Percentiles rank a stretch among this genome's conserved stretches.
Conservation (phyloP, 2,329 filamentous ascomycete species). For the Exophiala viscosa region DNA sequence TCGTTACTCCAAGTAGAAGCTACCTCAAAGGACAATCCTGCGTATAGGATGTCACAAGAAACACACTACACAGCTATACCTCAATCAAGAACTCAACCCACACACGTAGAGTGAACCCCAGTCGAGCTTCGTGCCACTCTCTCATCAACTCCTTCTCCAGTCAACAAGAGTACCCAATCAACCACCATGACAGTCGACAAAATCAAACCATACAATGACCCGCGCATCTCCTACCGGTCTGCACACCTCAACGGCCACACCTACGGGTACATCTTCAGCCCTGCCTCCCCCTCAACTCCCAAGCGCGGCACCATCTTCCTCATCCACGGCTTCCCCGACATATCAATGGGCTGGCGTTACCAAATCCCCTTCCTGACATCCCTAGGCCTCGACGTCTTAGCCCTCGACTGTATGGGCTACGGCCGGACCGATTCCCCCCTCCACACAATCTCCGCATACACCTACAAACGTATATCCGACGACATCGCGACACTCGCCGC, state of each 20-base stretch:
- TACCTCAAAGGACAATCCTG: too few relatives aligned
- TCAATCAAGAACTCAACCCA: too few relatives aligned
- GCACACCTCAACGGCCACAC: constrained; percentile 64
- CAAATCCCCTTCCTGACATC: constrained; percentile 75
- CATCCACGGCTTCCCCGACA: constrained; percentile 78
- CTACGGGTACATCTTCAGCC: constrained; percentile 61
- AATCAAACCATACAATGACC: constrained; percentile 60
- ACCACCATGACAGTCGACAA: constrained; percentile 56
- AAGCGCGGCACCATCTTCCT: constrained; percentile 54
- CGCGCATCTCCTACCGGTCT: constrained; percentile 62
- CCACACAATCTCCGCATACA: constrained; percentile 59
- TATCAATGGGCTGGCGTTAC: constrained; percentile 81
- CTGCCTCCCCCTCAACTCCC: constrained; percentile 38
- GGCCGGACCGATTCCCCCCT: constrained; percentile 63
- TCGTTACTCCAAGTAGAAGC: too few relatives aligned
- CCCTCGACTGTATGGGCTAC: constrained; percentile 83
- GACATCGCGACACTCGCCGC: constrained; percentile 71
- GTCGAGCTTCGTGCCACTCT: too few relatives aligned
- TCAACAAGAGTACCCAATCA: background rate
- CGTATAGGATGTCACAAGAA: too few relatives aligned
- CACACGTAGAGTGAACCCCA: too few relatives aligned
- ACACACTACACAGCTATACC: too few relatives aligned
- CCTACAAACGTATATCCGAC: constrained; percentile 65
- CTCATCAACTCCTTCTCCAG: too few relatives aligned
- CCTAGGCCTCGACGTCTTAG: constrained; percentile 73